Evolutionary conservation across 2,329 filamentous ascomycete species (phyloP).

Genomic region (Chaetomiaceae sp.): DNA sequence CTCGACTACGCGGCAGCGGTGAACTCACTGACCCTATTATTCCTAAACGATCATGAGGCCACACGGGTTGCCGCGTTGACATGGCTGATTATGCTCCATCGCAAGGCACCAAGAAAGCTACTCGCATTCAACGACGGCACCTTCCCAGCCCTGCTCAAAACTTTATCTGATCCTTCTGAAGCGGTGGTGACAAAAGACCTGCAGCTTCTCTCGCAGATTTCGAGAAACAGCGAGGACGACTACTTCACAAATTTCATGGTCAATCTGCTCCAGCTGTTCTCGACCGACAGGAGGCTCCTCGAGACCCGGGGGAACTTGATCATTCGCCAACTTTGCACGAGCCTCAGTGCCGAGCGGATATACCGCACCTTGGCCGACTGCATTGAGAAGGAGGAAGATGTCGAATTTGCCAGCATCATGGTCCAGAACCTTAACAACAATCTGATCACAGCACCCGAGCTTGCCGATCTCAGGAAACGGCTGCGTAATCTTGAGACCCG

Average conservation of each 20-base stretch:
- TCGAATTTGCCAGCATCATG: slow-evolving; percentile 99
- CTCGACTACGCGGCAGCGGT: slow-evolving; percentile 96
- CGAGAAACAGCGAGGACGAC: slow-evolving; percentile 90
- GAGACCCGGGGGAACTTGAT: slow-evolving; percentile 94
- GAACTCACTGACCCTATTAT: slow-evolving; percentile 85
- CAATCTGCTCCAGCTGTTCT: slow-evolving; percentile 89
- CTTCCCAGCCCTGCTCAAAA: slow-evolving; percentile 93
- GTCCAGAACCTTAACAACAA: slow-evolving; percentile 99
- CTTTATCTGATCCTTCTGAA: slow-evolving; percentile 89
- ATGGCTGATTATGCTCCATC: slow-evolving; percentile 97
- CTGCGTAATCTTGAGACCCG: slow-evolving; percentile 85
- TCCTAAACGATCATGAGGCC: slow-evolving; percentile 93
- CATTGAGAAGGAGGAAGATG: slow-evolving; percentile 94
- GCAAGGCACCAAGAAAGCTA: slow-evolving; percentile 88
- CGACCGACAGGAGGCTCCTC: slow-evolving; percentile 83
- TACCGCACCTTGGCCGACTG: slow-evolving; percentile 95
- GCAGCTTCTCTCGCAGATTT: slow-evolving; percentile 91
- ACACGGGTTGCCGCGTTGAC: slow-evolving; percentile 89
- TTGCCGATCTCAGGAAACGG: slow-evolving; percentile 84
- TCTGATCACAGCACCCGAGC: slow-evolving; percentile 91
- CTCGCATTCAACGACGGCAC: slow-evolving; percentile 95
- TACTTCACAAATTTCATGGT: slow-evolving; percentile 99
- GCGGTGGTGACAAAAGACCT: slow-evolving; percentile 93
- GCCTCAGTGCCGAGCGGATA: slow-evolving; percentile 87
- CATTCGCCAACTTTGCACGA: slow-evolving; percentile 89